Percentiles rank a stretch among this genome's conserved stretches.
Evolutionary conservation across 2,329 filamentous ascomycete genomes (phyloP).

Genomic region (Zelopaecilomyces penicillatus): DNA sequence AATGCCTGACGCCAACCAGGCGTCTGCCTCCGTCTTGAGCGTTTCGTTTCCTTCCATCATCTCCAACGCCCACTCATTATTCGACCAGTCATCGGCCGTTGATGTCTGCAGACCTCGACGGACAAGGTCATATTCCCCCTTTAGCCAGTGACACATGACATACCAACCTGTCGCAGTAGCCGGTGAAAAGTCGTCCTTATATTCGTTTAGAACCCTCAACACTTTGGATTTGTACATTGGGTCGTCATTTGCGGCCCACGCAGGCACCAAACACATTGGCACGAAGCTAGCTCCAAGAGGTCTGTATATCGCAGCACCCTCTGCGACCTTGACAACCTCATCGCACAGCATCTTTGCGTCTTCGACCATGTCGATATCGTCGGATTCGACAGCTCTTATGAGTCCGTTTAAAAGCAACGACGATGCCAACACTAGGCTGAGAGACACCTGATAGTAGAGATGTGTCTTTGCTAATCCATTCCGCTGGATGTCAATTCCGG

Average conservation of each 20-base stretch:
- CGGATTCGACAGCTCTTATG: constrained; percentile 13
- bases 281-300: constrained; percentile 21
- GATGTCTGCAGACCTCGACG: constrained; percentile 1
- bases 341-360: constrained; percentile 13
- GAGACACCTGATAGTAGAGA: constrained; percentile 2
- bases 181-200: constrained; percentile 12
- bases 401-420: constrained; percentile 13
- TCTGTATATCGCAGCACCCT: constrained; percentile 12
- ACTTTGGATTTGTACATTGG: constrained; percentile 3
- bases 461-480: constrained; percentile 1
- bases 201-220: constrained; percentile 11
- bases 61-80: constrained; percentile 2
- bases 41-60: neutral
- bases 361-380: constrained; percentile 7
- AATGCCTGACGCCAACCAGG: too few species aligned
- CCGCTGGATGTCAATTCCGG: constrained; percentile 1
- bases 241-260: constrained; percentile 22
- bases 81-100: neutral
- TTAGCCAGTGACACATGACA: constrained; percentile 5
- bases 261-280: constrained; percentile 17
- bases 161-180: constrained; percentile 3
- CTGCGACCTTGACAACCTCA: constrained; percentile 17
- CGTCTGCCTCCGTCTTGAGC: too few species aligned
- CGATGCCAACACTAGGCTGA: constrained; percentile 1
- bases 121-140: constrained; percentile 4